Evolutionary conservation across 1,284 basidiomycete species (phyloP).

Genomic region (Sparassis latifolia): DNA sequence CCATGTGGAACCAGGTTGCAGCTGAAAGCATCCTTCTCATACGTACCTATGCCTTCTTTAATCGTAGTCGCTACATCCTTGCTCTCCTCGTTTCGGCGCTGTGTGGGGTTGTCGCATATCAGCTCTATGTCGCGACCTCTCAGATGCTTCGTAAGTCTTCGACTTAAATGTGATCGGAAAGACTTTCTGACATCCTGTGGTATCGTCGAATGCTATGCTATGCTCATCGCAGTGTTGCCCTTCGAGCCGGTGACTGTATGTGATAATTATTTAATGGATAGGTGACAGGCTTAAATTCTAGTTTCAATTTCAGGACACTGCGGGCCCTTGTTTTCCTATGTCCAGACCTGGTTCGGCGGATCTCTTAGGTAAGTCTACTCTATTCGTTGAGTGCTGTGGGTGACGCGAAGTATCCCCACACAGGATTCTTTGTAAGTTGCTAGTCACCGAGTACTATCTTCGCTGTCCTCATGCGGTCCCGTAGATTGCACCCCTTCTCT

Average conservation of each 20-base stretch:
- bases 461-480: slow-evolving; percentile 2
- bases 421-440: slow-evolving; percentile 63
- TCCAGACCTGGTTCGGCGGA: slow-evolving; percentile 74
- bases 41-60: slow-evolving; percentile 79
- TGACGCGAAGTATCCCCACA: slow-evolving; percentile 6
- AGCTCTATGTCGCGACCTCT: slow-evolving; percentile 68
- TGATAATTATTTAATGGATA: neutral
- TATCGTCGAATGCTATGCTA: neutral
- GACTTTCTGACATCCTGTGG: neutral
- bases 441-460: neutral
- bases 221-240: slow-evolving; percentile 45
- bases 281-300: neutral
- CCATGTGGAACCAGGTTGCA: slow-evolving; percentile 81
- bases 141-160: slow-evolving; percentile 62
- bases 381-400: neutral
- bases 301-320: slow-evolving; percentile 24
- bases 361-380: slow-evolving; percentile 48
- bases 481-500: slow-evolving; percentile 70
- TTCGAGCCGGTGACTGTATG: slow-evolving; percentile 33
- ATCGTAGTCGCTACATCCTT: slow-evolving; percentile 61
- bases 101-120: slow-evolving; percentile 66
- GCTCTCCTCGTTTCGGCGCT: slow-evolving; percentile 54
- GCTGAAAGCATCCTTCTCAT: slow-evolving; percentile 75
- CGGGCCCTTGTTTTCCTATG: slow-evolving; percentile 68
- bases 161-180: neutral